phyloP scores from a whole-genome alignment of 108 stramenopile genomes.

The Chaetoceros tenuissimus region DNA sequence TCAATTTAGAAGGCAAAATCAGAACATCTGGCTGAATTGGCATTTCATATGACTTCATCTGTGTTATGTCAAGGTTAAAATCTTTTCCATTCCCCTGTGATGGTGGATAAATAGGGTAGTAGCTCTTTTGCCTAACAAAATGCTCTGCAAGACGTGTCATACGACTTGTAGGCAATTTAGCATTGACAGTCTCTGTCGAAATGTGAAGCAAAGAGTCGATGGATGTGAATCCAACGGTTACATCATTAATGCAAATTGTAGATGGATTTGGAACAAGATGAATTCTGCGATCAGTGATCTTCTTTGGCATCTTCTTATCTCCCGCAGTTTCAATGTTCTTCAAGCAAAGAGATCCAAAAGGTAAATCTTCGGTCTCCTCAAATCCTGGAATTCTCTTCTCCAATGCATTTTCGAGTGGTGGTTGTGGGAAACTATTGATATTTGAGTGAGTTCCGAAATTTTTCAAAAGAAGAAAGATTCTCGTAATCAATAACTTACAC shows the following conservation, averaged over 20 bases:
- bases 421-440: constrained; percentile 47
- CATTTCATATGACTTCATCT: constrained; percentile 66
- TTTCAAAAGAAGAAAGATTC: background rate
- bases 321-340: constrained; percentile 32
- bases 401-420: constrained; percentile 64
- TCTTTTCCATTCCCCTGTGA: constrained; percentile 21
- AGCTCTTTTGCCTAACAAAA: constrained; percentile 85
- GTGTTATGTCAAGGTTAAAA: constrained; percentile 75
- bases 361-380: constrained; percentile 29
- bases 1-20: constrained; percentile 86
- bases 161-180: constrained; percentile 53
- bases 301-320: constrained; percentile 10
- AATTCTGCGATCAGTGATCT: constrained; percentile 31
- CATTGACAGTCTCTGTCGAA: constrained; percentile 65
- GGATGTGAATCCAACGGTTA: constrained; percentile 79
- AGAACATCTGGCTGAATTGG: constrained; percentile 85
- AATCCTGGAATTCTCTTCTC: constrained; percentile 27
- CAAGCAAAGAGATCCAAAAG: constrained; percentile 53
- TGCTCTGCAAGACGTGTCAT: constrained; percentile 84
- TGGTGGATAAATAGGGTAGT: constrained; percentile 90
- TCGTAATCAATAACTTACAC: constrained; percentile 47
- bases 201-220: constrained; percentile 86
- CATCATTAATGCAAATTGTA: constrained; percentile 80
- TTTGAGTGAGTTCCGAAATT: background rate
- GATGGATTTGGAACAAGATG: constrained; percentile 89